Conservation (phyloP, 1,139 yeast species). For the Hansenula lynferdii region DNA sequence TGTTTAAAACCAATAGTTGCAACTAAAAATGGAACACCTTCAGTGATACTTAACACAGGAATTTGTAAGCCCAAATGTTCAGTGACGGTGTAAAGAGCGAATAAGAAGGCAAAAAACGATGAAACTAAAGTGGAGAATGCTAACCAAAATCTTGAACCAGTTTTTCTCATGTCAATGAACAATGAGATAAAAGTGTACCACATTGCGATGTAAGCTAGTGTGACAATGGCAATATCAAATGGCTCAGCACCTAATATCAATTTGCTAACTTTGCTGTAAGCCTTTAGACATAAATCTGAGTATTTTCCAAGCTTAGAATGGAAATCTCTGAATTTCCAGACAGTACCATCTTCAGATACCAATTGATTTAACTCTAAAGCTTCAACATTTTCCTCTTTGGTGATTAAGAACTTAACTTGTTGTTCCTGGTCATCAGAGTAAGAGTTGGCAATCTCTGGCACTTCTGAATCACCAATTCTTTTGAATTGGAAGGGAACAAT, state of each 20-base stretch:
- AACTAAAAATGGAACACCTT: constrained; percentile 91
- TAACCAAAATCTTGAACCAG: constrained; percentile 89
- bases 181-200: constrained; percentile 77
- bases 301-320: constrained; percentile 61
- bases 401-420: constrained; percentile 24
- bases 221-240: constrained; percentile 77
- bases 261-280: constrained; percentile 41
- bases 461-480: constrained; percentile 30
- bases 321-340: constrained; percentile 61
- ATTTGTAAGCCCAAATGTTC: constrained; percentile 48
- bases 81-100: constrained; percentile 68
- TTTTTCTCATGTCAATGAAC: constrained; percentile 70
- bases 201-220: constrained; percentile 87
- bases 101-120: constrained; percentile 80
- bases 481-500: constrained; percentile 55
- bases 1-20: constrained; percentile 92
- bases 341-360: constrained; percentile 37
- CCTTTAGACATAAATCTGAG: constrained; percentile 49
- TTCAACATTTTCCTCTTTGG: constrained; percentile 12
- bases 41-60: constrained; percentile 73
- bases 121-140: constrained; percentile 78
- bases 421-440: constrained; percentile 20
- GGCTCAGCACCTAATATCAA: constrained; percentile 76
- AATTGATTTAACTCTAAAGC: constrained; percentile 16
- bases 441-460: constrained; percentile 24